Percentiles rank a stretch among this genome's conserved stretches.
Conservation (phyloP, 306 rosid species). For the Parietaria judaica region DNA sequence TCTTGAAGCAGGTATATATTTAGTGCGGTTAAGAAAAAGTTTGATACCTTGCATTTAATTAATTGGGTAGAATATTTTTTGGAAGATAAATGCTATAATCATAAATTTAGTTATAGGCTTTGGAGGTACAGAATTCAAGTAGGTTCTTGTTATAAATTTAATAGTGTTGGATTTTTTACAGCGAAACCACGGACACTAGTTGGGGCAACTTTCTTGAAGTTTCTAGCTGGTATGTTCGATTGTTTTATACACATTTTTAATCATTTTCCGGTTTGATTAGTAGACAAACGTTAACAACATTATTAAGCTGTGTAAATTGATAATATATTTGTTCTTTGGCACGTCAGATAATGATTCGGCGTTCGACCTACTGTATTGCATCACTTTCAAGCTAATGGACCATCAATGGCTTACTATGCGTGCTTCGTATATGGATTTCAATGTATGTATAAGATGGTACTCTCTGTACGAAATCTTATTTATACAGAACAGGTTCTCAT, state of each 20-base stretch:
- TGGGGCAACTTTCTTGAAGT: conserved; percentile 88
- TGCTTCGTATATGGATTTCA: conserved; percentile 98
- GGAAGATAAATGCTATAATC: neutral
- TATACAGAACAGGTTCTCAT: too few relatives aligned
- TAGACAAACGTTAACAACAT: too few relatives aligned
- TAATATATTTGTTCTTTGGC: conserved; percentile 14
- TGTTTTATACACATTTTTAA: neutral
- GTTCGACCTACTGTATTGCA: conserved; percentile 91
- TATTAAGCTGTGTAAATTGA: neutral
- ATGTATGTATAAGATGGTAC: conserved; percentile 42
- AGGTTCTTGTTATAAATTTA: too few relatives aligned
- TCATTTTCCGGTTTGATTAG: too few relatives aligned
- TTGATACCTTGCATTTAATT: conserved; percentile 2
- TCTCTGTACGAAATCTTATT: neutral
- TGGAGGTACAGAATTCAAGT: neutral
- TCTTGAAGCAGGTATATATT: conserved; percentile 81
- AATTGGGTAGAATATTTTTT: neutral
- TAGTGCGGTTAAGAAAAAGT: neutral
- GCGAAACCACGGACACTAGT: conserved; percentile 86
- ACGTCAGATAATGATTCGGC: conserved; percentile 76
- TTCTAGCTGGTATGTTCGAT: conserved; percentile 62
- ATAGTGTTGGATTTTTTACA: conserved; percentile 24
- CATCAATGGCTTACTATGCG: conserved; percentile 96
- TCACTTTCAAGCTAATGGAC: conserved; percentile 97
- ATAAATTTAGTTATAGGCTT: neutral